Conservation (phyloP, 805 yeast genomes). For the Tetrapisispora pingtungensis region DNA sequence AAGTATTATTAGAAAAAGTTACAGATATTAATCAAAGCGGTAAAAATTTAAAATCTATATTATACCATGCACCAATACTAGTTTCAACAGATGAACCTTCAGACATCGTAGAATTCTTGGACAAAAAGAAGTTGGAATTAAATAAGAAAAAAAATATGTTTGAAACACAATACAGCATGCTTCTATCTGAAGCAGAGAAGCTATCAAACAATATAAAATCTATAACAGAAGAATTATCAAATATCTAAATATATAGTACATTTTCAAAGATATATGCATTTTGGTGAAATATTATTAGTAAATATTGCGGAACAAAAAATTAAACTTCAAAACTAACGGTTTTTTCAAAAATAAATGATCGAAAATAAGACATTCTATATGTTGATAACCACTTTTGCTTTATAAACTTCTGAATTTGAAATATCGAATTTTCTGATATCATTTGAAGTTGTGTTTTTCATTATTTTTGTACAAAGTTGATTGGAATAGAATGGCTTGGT, state of each 20-base stretch:
- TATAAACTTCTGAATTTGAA: not conserved
- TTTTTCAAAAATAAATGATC: too few species aligned
- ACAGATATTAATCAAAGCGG: not conserved
- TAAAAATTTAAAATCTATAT: not conserved
- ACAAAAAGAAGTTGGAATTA: not conserved
- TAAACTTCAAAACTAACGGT: too few species aligned
- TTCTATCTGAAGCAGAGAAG: too few species aligned
- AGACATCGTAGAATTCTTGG: not conserved
- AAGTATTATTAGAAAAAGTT: not conserved
- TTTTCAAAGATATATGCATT: too few species aligned
- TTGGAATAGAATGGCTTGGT: conserved; percentile 49
- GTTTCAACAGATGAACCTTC: not conserved
- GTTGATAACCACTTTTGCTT: not conserved
- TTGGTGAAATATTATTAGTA: too few species aligned
- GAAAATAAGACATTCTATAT: not conserved
- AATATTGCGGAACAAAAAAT: too few species aligned
- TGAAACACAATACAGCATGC: not conserved
- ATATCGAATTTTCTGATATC: not conserved
- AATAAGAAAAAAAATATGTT: not conserved
- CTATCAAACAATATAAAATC: too few species aligned
- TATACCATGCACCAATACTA: not conserved
- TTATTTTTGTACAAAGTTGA: conserved; percentile 19
- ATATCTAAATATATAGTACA: too few species aligned
- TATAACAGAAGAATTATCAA: too few species aligned
- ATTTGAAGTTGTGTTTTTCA: not conserved